Percentiles rank a stretch among this genome's conserved stretches.
These are phyloP conservation scores for Coniosporium tulheliwenetii DNA, from an alignment of 2,329 filamentous ascomycete species.

Conservation along the genomic window DNA sequence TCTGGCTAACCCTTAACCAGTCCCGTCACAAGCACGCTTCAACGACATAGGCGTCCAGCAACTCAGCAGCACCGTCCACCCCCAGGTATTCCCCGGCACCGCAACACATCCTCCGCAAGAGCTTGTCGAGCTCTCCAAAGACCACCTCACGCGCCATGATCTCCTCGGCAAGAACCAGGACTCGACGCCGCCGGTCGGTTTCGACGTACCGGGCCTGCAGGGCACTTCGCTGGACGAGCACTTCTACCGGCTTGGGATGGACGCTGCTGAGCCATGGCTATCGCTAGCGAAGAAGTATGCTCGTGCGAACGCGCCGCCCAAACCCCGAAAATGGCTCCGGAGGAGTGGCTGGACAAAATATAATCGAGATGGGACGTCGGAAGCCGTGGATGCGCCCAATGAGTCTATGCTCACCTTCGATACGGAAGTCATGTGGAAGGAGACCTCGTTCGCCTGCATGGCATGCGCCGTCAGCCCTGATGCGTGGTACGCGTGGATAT, in stretches of 20 bases:
- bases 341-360: conserved; percentile 94
- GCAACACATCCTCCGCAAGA: conserved; percentile 43
- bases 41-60: conserved; percentile 95
- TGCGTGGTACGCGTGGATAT: conserved; percentile 95
- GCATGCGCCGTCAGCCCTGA: conserved; percentile 81
- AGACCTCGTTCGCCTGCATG: conserved; percentile 88
- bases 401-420: conserved; percentile 82
- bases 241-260: conserved; percentile 74
- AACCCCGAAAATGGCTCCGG: conserved; percentile 57
- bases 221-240: conserved; percentile 82
- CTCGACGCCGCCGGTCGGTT: conserved; percentile 55
- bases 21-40: conserved; percentile 47
- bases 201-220: conserved; percentile 68
- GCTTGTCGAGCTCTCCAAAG: conserved; percentile 62
- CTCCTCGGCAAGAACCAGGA: conserved; percentile 83
- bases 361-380: conserved; percentile 53
- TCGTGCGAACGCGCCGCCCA: conserved; percentile 38
- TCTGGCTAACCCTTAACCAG: conserved; percentile 8
- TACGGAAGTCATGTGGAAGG: conserved; percentile 92
- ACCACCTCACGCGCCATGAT: conserved; percentile 75
- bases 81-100: conserved; percentile 60
- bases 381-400: conserved; percentile 59
- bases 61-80: conserved; percentile 66
- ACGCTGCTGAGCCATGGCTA: conserved; percentile 76
- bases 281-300: conserved; percentile 61